These are phyloP conservation scores for Volvox africanus DNA, from an alignment of 139 green algal species.

Conservation along the genomic window DNA sequence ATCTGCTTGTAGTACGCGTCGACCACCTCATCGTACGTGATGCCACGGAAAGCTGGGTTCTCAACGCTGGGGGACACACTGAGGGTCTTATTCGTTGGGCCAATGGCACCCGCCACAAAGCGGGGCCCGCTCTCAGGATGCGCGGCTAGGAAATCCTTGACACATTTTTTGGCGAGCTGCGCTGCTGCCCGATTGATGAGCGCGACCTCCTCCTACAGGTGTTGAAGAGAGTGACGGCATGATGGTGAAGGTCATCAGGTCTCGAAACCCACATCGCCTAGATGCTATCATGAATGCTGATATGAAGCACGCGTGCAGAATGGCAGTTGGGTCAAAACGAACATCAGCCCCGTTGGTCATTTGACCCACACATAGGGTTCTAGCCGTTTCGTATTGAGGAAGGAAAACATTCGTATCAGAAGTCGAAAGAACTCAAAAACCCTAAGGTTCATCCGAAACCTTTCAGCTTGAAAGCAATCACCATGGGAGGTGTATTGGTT, in stretches of 20 bases:
- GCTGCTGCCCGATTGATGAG: slow-evolving; percentile 93
- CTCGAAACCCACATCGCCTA: no score
- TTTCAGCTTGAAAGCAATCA: no score
- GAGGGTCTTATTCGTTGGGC: slow-evolving; percentile 97
- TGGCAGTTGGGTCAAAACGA: no score
- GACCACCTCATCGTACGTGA: slow-evolving; percentile 97
- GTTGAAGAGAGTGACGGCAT: neutral
- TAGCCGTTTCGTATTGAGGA: no score
- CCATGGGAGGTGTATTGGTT: no score
- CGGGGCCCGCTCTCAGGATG: slow-evolving; percentile 82
- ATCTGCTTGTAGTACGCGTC: slow-evolving; percentile 95
- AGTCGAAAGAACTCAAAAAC: no score
- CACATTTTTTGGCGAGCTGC: slow-evolving; percentile 86
- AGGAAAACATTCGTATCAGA: no score
- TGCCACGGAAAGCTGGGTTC: slow-evolving; percentile 95
- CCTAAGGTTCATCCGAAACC: no score
- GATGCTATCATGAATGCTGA: no score
- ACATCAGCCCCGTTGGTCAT: no score
- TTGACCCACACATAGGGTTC: no score
- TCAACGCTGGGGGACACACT: slow-evolving; percentile 96
- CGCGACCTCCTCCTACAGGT: slow-evolving; percentile 79
- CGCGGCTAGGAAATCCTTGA: slow-evolving; percentile 78
- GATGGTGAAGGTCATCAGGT: neutral
- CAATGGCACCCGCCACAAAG: slow-evolving; percentile 96
- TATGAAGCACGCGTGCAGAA: no score